phyloP scores from a whole-genome alignment of 371 early-diverging fungal species.

The Synchytrium microbalum region DNA sequence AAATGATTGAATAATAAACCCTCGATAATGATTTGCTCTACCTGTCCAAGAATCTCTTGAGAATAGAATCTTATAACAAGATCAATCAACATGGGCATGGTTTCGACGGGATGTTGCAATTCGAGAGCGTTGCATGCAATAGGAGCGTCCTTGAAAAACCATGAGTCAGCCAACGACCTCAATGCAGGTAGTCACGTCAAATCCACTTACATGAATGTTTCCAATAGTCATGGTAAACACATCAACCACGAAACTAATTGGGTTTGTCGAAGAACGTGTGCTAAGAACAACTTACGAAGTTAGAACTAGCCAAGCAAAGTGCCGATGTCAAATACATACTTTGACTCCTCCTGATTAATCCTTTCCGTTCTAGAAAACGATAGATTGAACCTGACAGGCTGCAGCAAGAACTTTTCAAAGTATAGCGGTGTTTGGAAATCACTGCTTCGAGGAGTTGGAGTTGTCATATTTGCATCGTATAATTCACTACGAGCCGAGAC shows the following conservation, averaged over 20 bases:
- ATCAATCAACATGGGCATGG: constrained; percentile 65
- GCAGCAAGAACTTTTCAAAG: constrained; percentile 89
- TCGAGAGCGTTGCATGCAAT: constrained; percentile 84
- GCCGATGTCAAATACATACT: constrained; percentile 15
- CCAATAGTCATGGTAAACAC: constrained; percentile 95
- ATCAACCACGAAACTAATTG: constrained; percentile 55
- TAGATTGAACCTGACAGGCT: constrained; percentile 88
- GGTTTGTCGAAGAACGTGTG: constrained; percentile 12
- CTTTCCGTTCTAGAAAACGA: constrained; percentile 85
- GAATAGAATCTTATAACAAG: constrained; percentile 78
- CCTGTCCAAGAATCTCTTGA: constrained; percentile 82
- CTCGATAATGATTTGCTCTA: constrained; percentile 6
- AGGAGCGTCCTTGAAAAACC: constrained; percentile 63
- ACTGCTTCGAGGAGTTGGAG: constrained; percentile 67
- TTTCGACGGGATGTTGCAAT: constrained; percentile 80
- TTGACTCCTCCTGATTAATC: constrained; percentile 49
- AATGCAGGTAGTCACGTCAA: no score
- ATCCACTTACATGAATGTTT: constrained; percentile 83
- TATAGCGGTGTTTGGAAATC: constrained; percentile 58
- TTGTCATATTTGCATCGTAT: constrained; percentile 27
- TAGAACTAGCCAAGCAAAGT: neutral
- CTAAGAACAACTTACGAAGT: neutral
- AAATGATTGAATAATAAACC: neutral
- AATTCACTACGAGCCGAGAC: constrained; percentile 15
- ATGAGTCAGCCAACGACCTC: neutral